Conservation (phyloP, 768 basidiomycete genomes). For the Hypholoma sublateritium region DNA sequence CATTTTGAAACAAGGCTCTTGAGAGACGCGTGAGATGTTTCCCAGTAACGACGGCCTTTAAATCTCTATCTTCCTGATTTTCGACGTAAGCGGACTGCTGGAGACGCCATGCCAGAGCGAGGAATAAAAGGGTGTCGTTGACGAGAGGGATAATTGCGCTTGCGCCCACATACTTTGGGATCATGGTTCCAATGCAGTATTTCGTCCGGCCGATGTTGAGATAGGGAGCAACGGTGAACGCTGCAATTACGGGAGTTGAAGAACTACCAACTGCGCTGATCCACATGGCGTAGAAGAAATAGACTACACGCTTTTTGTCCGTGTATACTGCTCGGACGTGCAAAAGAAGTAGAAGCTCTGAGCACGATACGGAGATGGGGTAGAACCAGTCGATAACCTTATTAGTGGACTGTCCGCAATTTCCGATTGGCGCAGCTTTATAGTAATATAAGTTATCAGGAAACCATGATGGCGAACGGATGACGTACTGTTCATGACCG, state of each 20-base stretch:
- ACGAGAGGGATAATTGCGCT: conserved; percentile 17
- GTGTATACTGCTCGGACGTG: conserved; percentile 13
- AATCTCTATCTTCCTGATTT: neutral
- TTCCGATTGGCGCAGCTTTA: conserved; percentile 12
- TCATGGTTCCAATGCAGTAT: conserved; percentile 8
- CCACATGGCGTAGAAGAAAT: conserved; percentile 9
- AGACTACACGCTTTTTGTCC: conserved; percentile 1
- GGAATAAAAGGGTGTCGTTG: conserved; percentile 27
- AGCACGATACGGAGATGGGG: conserved; percentile 1
- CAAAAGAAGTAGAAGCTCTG: conserved; percentile 12
- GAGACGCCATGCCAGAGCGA: conserved; percentile 29
- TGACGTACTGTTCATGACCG: conserved; percentile 7
- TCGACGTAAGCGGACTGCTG: conserved; percentile 5
- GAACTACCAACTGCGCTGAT: neutral
- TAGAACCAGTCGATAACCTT: neutral
- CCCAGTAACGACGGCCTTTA: conserved; percentile 15
- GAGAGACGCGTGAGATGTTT: conserved; percentile 22
- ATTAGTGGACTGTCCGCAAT: conserved; percentile 3
- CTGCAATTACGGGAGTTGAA: neutral
- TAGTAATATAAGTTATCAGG: neutral
- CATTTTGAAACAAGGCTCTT: conserved; percentile 24
- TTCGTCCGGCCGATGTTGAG: conserved; percentile 6
- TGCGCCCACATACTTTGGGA: conserved; percentile 11
- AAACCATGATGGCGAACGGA: neutral
- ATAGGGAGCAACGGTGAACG: neutral